Conservation (phyloP, 2,329 filamentous ascomycete species). For the Elsinoe ampelina region DNA sequence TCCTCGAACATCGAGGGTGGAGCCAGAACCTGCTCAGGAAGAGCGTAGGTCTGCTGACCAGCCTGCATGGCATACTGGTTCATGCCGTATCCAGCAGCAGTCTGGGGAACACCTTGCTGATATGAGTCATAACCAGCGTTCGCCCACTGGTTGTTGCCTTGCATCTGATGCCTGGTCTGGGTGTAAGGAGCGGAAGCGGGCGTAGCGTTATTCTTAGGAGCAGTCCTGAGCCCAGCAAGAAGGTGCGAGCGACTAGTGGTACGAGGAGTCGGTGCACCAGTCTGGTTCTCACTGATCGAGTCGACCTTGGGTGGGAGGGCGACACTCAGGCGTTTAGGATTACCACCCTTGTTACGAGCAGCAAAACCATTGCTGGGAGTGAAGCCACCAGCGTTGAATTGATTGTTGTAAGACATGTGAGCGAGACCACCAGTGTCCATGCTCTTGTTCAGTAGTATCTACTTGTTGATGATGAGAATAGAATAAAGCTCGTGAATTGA, state of each 20-base stretch:
- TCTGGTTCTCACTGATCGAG: slow-evolving; percentile 57
- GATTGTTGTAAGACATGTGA: slow-evolving; percentile 89
- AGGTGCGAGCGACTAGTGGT: slow-evolving; percentile 84
- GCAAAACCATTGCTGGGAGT: slow-evolving; percentile 74
- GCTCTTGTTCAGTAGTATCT: slow-evolving; percentile 30
- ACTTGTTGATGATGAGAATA: slow-evolving; percentile 8
- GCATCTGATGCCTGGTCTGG: slow-evolving; percentile 43
- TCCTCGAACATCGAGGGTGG: slow-evolving; percentile 72
- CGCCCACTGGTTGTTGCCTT: slow-evolving; percentile 39
- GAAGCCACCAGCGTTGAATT: slow-evolving; percentile 61
- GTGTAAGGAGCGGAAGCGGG: slow-evolving; percentile 55
- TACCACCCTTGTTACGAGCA: slow-evolving; percentile 73
- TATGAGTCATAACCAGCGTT: slow-evolving; percentile 33
- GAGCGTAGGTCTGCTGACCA: slow-evolving; percentile 51
- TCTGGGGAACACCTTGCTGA: slow-evolving; percentile 46
- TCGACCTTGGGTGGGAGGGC: slow-evolving; percentile 62
- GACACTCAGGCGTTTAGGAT: slow-evolving; percentile 79
- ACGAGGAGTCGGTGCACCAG: slow-evolving; percentile 70
- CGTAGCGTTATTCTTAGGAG: slow-evolving; percentile 71
- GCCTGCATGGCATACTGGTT: slow-evolving; percentile 38
- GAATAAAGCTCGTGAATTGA: slow-evolving; percentile 13
- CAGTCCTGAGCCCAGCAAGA: slow-evolving; percentile 84
- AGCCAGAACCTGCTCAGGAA: slow-evolving; percentile 77
- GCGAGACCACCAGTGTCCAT: slow-evolving; percentile 98
- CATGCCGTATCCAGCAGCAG: slow-evolving; percentile 43